Conservation (phyloP, 441 rosid genomes). For the Syzygium syzygioides region DNA sequence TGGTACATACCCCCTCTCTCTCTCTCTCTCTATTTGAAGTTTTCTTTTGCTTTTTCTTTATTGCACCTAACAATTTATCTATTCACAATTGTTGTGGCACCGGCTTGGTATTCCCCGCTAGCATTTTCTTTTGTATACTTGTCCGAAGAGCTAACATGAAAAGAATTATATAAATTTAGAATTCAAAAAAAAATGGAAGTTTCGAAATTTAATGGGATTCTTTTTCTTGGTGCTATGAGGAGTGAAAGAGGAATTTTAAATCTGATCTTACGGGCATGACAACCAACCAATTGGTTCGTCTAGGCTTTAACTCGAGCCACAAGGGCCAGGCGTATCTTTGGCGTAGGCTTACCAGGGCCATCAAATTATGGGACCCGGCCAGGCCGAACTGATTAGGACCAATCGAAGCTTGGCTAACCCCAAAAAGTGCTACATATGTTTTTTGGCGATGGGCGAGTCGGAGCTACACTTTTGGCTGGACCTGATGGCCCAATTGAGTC, state of each 20-base stretch:
- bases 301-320: not conserved
- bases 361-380: not conserved
- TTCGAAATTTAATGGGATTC: not conserved
- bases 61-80: not conserved
- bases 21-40: not conserved
- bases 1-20: not conserved
- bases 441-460: not conserved
- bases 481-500: too few relatives aligned
- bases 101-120: not conserved
- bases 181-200: not conserved
- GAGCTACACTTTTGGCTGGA: not conserved
- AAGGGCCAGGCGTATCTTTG: not conserved
- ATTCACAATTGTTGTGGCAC: not conserved
- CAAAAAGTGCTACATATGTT: not conserved
- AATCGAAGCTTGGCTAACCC: not conserved
- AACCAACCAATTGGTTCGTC: not conserved
- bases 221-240: not conserved
- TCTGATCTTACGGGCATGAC: not conserved
- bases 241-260: not conserved
- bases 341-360: not conserved
- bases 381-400: not conserved
- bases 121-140: not conserved
- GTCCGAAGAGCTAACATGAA: not conserved
- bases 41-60: not conserved
- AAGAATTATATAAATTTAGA: not conserved